These are phyloP conservation scores for Trametes meyenii DNA, from an alignment of 768 basidiomycete genomes.

Conservation along the genomic window DNA sequence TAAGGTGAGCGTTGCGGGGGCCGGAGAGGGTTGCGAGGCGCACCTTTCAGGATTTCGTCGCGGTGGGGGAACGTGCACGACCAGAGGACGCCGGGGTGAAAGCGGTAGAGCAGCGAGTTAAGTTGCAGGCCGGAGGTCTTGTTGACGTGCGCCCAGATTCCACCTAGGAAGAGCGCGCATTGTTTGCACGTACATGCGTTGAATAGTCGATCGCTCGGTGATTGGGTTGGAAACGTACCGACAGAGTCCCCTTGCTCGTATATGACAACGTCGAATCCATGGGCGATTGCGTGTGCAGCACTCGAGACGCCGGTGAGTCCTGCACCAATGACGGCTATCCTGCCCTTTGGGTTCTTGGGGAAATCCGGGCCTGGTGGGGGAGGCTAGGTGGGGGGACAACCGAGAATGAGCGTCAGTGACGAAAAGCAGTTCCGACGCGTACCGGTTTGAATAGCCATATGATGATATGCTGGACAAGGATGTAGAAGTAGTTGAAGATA, in stretches of 20 bases:
- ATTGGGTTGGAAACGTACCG: conserved; percentile 23
- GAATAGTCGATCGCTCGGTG: no score
- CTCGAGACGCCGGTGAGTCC: conserved; percentile 57
- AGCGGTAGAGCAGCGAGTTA: conserved; percentile 54
- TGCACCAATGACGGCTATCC: conserved; percentile 54
- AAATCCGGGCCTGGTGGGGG: conserved; percentile 27
- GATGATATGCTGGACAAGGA: conserved; percentile 40
- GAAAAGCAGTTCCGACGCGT: neutral
- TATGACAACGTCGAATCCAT: conserved; percentile 56
- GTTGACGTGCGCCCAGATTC: conserved; percentile 57
- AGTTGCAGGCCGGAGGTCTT: conserved; percentile 53
- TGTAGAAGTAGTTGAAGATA: conserved; percentile 35
- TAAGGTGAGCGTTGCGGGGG: neutral
- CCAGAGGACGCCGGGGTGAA: conserved; percentile 52
- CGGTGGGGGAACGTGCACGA: conserved; percentile 45
- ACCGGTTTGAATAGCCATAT: conserved; percentile 47
- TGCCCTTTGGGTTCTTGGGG: conserved; percentile 32
- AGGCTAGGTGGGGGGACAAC: neutral
- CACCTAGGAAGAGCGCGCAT: conserved; percentile 34
- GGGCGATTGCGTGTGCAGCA: conserved; percentile 52
- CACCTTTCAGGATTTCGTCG: conserved; percentile 54
- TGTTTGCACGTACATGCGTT: neutral
- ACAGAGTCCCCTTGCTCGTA: conserved; percentile 40
- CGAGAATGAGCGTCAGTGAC: neutral
- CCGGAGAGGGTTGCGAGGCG: neutral